phyloP scores from a whole-genome alignment of 139 green algal genomes.

The Micractinium sp. region DNA sequence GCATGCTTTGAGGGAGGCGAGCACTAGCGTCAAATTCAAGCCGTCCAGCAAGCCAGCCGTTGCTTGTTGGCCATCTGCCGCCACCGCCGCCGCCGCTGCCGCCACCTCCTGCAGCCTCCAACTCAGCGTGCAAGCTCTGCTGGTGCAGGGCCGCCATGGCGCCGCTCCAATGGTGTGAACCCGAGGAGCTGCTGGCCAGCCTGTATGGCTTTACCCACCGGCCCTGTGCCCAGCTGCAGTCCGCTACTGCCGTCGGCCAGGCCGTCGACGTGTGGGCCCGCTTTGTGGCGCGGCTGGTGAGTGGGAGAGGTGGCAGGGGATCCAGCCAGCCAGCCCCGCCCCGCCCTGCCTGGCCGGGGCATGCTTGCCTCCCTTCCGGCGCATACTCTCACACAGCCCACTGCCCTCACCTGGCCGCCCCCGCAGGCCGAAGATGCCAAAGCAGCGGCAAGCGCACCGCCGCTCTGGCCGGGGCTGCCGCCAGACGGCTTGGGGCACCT shows the following conservation, averaged over 20 bases:
- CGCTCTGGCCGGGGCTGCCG: slow-evolving; percentile 3
- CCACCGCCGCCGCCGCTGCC: too few relatives aligned
- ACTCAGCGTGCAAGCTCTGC: too few relatives aligned
- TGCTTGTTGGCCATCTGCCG: too few relatives aligned
- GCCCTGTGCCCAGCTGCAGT: neutral
- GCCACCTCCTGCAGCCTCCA: too few relatives aligned
- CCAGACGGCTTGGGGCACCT: neutral
- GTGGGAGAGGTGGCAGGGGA: neutral
- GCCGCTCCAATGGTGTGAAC: neutral
- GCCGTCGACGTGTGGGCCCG: neutral
- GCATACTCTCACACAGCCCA: neutral
- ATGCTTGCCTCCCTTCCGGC: neutral
- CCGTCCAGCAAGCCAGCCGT: too few relatives aligned
- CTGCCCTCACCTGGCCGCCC: neutral
- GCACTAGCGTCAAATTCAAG: too few relatives aligned
- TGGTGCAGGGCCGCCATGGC: neutral
- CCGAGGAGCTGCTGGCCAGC: slow-evolving; percentile 19
- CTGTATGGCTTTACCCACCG: slow-evolving; percentile 3
- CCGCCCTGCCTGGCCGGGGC: too few relatives aligned
- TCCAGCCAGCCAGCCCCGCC: neutral
- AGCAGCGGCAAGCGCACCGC: neutral
- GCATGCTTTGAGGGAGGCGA: too few relatives aligned
- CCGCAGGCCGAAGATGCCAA: neutral
- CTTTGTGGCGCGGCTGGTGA: slow-evolving; percentile 5
- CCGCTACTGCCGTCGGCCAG: neutral